Evolutionary conservation across 1,284 basidiomycete genomes (phyloP).

Genomic region (Ceratobasidium sp.): DNA sequence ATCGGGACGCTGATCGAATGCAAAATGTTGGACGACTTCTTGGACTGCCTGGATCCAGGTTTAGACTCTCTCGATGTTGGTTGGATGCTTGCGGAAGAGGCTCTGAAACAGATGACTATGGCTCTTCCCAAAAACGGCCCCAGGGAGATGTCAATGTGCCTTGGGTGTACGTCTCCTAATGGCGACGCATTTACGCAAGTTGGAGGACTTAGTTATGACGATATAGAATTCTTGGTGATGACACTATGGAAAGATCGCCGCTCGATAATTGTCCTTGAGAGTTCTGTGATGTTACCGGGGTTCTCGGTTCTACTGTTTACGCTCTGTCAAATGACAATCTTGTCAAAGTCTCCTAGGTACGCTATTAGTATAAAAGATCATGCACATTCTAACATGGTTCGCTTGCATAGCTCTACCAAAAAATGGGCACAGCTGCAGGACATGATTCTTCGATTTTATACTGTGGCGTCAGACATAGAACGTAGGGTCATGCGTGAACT

Average conservation of each 20-base stretch:
- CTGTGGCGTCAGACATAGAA: background rate
- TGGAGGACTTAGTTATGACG: conserved; percentile 13
- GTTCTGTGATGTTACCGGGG: background rate
- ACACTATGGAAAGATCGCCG: conserved; percentile 22
- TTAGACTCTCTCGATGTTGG: background rate
- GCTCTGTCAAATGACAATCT: conserved; percentile 12
- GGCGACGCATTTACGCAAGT: background rate
- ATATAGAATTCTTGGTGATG: conserved; percentile 19
- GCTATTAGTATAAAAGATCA: background rate
- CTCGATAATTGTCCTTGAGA: background rate
- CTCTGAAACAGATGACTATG: background rate
- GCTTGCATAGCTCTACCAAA: background rate
- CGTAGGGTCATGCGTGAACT: conserved; percentile 5
- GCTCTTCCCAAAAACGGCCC: background rate
- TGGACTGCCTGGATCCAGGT: background rate
- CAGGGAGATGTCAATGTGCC: too few species aligned
- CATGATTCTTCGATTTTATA: conserved; percentile 3
- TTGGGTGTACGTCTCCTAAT: background rate
- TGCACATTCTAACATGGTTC: background rate
- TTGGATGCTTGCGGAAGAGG: background rate
- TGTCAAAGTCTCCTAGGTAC: background rate
- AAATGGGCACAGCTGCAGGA: conserved; percentile 22
- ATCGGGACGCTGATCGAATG: conserved; percentile 1
- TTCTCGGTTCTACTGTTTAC: conserved; percentile 16
- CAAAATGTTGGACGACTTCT: background rate